Conservation (phyloP, 441 rosid species). For the Populus hybrid region DNA sequence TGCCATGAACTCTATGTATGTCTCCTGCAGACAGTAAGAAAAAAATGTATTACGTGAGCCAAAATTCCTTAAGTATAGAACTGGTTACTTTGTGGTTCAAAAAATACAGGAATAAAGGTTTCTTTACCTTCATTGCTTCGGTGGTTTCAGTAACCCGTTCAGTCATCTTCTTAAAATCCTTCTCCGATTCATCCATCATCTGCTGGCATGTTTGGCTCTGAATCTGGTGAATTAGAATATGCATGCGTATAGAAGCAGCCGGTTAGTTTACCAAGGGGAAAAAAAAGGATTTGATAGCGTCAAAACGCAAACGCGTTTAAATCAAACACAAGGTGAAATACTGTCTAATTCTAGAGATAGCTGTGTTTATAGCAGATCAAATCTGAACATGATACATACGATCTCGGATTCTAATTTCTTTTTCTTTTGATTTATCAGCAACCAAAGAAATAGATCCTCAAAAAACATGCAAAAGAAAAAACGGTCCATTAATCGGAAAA, state of each 20-base stretch:
- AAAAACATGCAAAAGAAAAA: neutral
- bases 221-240: constrained; percentile 29
- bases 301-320: neutral
- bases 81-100: neutral
- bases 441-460: neutral
- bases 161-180: constrained; percentile 42
- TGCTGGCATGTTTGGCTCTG: constrained; percentile 47
- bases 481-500: neutral
- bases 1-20: constrained; percentile 40
- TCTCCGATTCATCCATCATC: constrained; percentile 43
- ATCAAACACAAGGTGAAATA: neutral
- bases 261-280: neutral
- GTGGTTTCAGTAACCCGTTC: constrained; percentile 34
- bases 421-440: neutral
- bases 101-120: neutral
- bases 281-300: neutral
- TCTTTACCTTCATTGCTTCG: constrained; percentile 40
- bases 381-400: neutral
- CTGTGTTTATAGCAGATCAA: neutral
- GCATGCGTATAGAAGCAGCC: neutral
- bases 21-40: constrained; percentile 23
- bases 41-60: too few relatives aligned
- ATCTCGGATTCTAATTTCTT: neutral
- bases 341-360: neutral
- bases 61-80: neutral